These are phyloP conservation scores for Candida ortonii DNA, from an alignment of 805 yeast species.

Conservation along the genomic window DNA sequence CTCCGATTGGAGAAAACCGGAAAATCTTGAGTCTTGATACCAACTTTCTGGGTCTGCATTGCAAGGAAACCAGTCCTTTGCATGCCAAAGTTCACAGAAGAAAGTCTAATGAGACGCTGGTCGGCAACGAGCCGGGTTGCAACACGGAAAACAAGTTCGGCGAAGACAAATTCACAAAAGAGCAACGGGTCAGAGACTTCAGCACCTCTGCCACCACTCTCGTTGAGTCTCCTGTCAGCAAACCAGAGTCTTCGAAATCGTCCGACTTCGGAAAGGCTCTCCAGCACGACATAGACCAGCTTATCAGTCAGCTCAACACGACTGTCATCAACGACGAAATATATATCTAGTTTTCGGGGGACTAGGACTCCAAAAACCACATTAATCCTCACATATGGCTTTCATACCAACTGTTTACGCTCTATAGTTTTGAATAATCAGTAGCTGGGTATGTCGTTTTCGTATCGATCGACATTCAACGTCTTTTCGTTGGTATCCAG, in stretches of 20 bases:
- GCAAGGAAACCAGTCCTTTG: constrained; percentile 2
- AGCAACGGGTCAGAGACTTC: constrained; percentile 10
- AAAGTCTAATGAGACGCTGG: constrained; percentile 12
- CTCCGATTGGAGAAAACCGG: constrained; percentile 32
- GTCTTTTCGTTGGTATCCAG: constrained; percentile 42
- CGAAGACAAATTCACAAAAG: too few relatives aligned
- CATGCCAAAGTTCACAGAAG: constrained; percentile 2
- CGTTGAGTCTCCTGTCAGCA: constrained; percentile 5
- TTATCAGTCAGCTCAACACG: constrained; percentile 16
- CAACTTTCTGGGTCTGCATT: constrained; percentile 55
- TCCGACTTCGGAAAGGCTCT: constrained; percentile 3
- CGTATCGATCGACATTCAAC: constrained; percentile 42
- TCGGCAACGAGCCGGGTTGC: too few relatives aligned
- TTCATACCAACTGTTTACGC: background rate
- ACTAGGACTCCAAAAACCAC: too few relatives aligned
- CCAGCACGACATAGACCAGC: constrained; percentile 8
- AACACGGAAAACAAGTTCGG: background rate
- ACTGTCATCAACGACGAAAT: constrained; percentile 18
- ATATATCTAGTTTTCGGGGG: too few relatives aligned
- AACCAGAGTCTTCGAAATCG: background rate
- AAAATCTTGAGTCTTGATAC: constrained; percentile 53
- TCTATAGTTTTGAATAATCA: too few relatives aligned
- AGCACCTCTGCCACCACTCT: constrained; percentile 19
- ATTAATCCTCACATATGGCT: background rate
- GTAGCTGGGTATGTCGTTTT: constrained; percentile 43